These are phyloP conservation scores for Aspergillus biplanus DNA, from an alignment of 495 filamentous ascomycete species.

Conservation along the genomic window DNA sequence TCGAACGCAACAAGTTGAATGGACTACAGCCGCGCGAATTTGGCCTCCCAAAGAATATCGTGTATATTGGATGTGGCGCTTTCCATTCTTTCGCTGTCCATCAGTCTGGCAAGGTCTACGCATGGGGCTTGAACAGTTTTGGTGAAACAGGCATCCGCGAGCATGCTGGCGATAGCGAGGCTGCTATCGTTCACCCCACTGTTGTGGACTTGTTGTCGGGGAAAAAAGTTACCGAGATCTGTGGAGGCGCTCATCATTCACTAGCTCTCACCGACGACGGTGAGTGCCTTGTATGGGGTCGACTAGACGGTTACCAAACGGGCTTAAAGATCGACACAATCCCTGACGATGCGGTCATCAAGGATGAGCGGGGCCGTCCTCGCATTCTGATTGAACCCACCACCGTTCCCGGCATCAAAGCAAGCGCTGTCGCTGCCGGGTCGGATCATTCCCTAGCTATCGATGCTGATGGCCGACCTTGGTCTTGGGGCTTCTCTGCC, in stretches of 20 bases:
- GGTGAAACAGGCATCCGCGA: constrained; percentile 75
- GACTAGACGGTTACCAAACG: constrained; percentile 60
- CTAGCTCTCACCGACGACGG: constrained; percentile 56
- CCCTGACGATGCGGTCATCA: constrained; percentile 51
- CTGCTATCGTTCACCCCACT: constrained; percentile 59
- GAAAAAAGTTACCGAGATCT: constrained; percentile 48
- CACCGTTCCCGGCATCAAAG: constrained; percentile 49
- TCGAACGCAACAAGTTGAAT: constrained; percentile 55
- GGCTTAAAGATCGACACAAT: constrained; percentile 57
- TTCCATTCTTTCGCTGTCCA: constrained; percentile 75
- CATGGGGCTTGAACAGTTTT: constrained; percentile 89
- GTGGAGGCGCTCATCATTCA: constrained; percentile 63
- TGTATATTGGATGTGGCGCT: constrained; percentile 55
- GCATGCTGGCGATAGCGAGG: constrained; percentile 67
- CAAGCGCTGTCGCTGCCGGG: constrained; percentile 48
- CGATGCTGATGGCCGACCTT: constrained; percentile 59
- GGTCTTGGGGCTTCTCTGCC: constrained; percentile 65
- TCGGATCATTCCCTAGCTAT: constrained; percentile 64
- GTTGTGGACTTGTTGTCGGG: constrained; percentile 61
- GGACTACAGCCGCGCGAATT: constrained; percentile 72
- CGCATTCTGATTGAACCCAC: constrained; percentile 61
- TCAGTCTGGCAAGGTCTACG: constrained; percentile 68
- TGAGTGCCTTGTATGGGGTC: constrained; percentile 62
- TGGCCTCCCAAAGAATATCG: constrained; percentile 63
- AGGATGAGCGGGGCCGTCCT: constrained; percentile 50